These are phyloP conservation scores for Solanum sparsipilum DNA, from an alignment of 257 asterid genomes.

Conservation along the genomic window DNA sequence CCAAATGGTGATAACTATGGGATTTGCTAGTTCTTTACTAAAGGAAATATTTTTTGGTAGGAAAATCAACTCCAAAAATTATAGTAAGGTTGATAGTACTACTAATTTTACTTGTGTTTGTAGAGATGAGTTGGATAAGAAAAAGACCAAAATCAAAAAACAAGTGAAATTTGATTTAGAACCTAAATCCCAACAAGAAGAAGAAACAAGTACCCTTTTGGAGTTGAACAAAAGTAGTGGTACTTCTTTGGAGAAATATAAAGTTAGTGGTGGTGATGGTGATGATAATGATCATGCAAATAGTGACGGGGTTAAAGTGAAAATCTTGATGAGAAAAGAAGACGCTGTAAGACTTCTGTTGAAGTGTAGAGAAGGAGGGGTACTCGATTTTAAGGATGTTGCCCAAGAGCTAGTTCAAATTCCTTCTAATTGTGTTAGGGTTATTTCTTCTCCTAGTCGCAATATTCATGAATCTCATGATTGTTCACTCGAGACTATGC, in stretches of 20 bases:
- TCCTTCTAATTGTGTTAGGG: not conserved
- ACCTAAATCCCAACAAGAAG: not conserved
- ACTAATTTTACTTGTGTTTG: not conserved
- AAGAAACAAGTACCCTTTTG: too few species aligned
- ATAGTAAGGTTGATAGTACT: not conserved
- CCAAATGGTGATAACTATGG: not conserved
- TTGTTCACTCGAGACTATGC: not conserved
- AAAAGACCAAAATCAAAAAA: slow-evolving; percentile 3
- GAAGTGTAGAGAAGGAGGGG: slow-evolving; percentile 18
- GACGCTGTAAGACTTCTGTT: slow-evolving; percentile 18
- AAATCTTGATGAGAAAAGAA: slow-evolving; percentile 19
- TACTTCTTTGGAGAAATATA: too few species aligned
- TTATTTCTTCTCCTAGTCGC: not conserved
- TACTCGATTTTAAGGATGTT: slow-evolving; percentile 15
- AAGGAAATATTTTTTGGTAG: too few species aligned
- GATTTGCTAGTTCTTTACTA: not conserved
- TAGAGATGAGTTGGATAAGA: not conserved
- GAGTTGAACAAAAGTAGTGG: too few species aligned
- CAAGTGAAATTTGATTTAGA: not conserved
- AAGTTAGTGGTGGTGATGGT: too few species aligned
- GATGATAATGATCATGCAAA: not conserved
- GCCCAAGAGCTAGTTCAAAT: slow-evolving; percentile 5
- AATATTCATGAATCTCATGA: not conserved
- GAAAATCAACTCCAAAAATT: not conserved
- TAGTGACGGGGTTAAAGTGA: slow-evolving; percentile 4